These are phyloP conservation scores for Penicillium sp. DNA, from an alignment of 2,329 filamentous ascomycete species.

Conservation along the genomic window DNA sequence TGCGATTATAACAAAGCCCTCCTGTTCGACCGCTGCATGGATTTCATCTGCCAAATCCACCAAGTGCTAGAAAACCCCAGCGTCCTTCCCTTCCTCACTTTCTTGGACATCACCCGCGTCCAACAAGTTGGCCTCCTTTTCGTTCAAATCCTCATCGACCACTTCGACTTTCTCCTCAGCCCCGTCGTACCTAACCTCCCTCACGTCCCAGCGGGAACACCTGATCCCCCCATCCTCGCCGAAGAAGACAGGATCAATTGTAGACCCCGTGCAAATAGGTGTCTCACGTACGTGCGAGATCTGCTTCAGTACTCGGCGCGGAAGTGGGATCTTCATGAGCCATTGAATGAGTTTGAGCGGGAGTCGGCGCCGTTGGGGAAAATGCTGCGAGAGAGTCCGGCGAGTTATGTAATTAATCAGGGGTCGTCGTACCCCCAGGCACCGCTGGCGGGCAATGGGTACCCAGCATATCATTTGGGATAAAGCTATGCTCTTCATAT, in stretches of 20 bases:
- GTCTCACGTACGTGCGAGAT: constrained; percentile 37
- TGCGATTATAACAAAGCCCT: constrained; percentile 76
- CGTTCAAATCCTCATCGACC: constrained; percentile 59
- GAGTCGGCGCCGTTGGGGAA: constrained; percentile 34
- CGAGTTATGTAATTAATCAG: constrained; percentile 25
- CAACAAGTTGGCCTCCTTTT: constrained; percentile 69
- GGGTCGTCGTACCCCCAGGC: constrained; percentile 16
- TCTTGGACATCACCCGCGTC: constrained; percentile 82
- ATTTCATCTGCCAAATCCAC: constrained; percentile 77
- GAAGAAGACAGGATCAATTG: constrained; percentile 40
- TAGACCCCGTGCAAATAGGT: constrained; percentile 38
- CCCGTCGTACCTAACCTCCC: constrained; percentile 35
- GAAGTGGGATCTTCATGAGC: constrained; percentile 39
- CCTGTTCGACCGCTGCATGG: constrained; percentile 83
- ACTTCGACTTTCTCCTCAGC: constrained; percentile 52
- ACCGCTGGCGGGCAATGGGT: constrained; percentile 29
- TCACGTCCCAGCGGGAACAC: constrained; percentile 36
- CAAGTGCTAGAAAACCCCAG: constrained; percentile 64
- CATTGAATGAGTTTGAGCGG: constrained; percentile 39
- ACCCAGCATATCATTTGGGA: constrained; percentile 24
- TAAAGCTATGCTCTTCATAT: background rate
- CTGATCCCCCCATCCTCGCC: constrained; percentile 37
- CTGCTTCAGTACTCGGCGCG: constrained; percentile 39
- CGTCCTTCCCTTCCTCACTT: constrained; percentile 74
- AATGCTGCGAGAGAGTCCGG: constrained; percentile 31